These are phyloP conservation scores for Hypoxylon sp. DNA, from an alignment of 2,329 filamentous ascomycete species.

Conservation along the genomic window DNA sequence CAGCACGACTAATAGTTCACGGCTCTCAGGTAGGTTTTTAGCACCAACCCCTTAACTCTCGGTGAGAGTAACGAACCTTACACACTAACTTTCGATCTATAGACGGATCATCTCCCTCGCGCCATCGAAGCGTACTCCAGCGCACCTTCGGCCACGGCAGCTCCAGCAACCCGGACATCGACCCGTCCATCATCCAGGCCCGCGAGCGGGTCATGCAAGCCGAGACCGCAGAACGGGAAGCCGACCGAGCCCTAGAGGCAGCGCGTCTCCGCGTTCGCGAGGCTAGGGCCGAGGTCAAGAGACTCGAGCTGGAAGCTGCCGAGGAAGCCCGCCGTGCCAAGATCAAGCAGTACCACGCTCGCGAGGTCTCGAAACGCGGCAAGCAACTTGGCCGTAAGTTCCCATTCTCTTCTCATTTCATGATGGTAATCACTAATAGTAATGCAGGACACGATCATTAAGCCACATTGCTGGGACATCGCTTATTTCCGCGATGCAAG, in stretches of 20 bases:
- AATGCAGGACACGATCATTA: slow-evolving; percentile 37
- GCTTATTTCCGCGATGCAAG: not conserved
- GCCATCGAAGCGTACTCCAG: slow-evolving; percentile 59
- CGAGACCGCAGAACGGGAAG: slow-evolving; percentile 75
- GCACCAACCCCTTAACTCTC: slow-evolving; percentile 12
- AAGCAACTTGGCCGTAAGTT: slow-evolving; percentile 77
- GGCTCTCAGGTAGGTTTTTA: slow-evolving; percentile 47
- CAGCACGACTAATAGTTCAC: slow-evolving; percentile 47
- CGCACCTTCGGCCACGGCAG: slow-evolving; percentile 63
- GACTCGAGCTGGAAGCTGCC: slow-evolving; percentile 74
- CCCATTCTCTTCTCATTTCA: not conserved
- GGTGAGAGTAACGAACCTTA: not conserved
- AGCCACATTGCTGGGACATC: not conserved
- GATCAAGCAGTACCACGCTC: slow-evolving; percentile 77
- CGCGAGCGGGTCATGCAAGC: slow-evolving; percentile 73
- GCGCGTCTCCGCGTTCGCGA: slow-evolving; percentile 72
- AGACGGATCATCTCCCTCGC: slow-evolving; percentile 42
- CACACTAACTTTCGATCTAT: slow-evolving; percentile 4
- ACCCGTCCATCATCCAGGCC: slow-evolving; percentile 73
- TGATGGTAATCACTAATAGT: not conserved
- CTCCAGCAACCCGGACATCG: slow-evolving; percentile 64
- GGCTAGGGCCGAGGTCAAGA: slow-evolving; percentile 74
- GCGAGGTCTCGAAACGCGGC: slow-evolving; percentile 76
- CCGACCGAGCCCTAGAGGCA: slow-evolving; percentile 73
- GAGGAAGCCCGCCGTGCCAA: slow-evolving; percentile 76